A percentile compares a stretch with the other conserved stretches of the same genome.
Conservation (phyloP, 805 yeast species). For the Candida takata region DNA sequence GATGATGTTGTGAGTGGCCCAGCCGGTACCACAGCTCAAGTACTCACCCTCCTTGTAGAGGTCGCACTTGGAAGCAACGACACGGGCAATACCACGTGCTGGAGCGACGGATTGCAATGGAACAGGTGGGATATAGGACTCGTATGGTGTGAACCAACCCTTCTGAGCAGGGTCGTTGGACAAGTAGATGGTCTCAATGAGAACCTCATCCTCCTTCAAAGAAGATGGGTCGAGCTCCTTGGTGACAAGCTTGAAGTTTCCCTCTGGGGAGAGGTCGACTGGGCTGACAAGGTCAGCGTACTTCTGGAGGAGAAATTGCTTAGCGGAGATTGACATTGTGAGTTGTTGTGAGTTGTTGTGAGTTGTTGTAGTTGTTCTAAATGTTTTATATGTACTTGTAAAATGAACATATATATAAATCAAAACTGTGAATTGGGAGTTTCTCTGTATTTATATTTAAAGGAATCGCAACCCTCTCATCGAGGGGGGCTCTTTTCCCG, state of each 20-base stretch:
- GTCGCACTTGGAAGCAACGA: slow-evolving; percentile 38
- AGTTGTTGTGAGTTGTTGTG: neutral
- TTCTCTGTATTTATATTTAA: too few species aligned
- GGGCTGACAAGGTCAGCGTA: slow-evolving; percentile 22
- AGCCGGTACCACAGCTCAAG: slow-evolving; percentile 36
- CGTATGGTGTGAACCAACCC: slow-evolving; percentile 39
- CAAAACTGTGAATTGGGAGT: too few species aligned
- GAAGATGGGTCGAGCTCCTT: slow-evolving; percentile 18
- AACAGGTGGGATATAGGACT: slow-evolving; percentile 25
- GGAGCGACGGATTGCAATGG: slow-evolving; percentile 39
- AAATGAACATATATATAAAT: too few species aligned
- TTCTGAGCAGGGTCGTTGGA: slow-evolving; percentile 62
- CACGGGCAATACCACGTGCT: slow-evolving; percentile 45
- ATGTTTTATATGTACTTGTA: too few species aligned
- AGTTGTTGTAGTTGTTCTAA: neutral
- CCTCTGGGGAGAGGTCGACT: slow-evolving; percentile 22
- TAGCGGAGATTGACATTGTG: slow-evolving; percentile 19
- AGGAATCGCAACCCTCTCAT: too few species aligned
- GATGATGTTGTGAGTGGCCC: slow-evolving; percentile 43
- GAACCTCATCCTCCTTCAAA: slow-evolving; percentile 33
- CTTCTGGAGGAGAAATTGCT: slow-evolving; percentile 26
- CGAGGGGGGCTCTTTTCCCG: too few species aligned
- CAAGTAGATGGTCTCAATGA: slow-evolving; percentile 38
- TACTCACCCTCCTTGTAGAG: slow-evolving; percentile 38
- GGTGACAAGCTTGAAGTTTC: slow-evolving; percentile 25